Percentiles rank a stretch among this genome's conserved stretches.
Evolutionary conservation across 345 rosid species (phyloP).

Genomic region (Hibiscus mutabilis): DNA sequence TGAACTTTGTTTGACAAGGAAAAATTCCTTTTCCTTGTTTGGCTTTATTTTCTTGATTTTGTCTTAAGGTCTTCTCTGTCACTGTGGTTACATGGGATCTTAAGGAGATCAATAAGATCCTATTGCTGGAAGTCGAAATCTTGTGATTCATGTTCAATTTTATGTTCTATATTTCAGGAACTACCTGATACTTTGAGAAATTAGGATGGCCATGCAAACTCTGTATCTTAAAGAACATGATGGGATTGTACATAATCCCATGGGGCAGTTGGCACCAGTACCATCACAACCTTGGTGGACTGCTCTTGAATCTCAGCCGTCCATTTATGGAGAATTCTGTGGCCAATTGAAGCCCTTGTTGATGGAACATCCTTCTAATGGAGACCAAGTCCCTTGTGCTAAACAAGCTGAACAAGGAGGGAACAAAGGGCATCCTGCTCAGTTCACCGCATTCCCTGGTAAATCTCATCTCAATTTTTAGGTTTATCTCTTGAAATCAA

Average conservation of each 20-base stretch:
- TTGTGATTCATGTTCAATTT: constrained; percentile 8
- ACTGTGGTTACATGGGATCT: not conserved
- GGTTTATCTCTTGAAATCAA: not conserved
- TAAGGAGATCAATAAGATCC: too few relatives aligned
- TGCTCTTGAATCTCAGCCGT: constrained; percentile 41
- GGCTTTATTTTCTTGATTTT: not conserved
- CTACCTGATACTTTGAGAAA: constrained; percentile 16
- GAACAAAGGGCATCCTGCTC: constrained; percentile 37
- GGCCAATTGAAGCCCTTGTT: constrained; percentile 39
- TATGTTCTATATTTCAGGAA: constrained; percentile 26
- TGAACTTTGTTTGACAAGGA: too few relatives aligned
- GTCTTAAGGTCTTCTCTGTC: not conserved
- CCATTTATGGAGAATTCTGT: constrained; percentile 37
- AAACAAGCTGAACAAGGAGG: constrained; percentile 36
- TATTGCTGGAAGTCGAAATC: not conserved
- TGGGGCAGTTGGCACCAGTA: constrained; percentile 37
- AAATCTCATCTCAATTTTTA: constrained; percentile 4
- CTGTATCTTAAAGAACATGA: constrained; percentile 57
- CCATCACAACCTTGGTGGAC: constrained; percentile 63
- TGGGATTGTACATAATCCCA: constrained; percentile 39
- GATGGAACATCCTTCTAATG: constrained; percentile 28
- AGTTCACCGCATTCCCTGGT: constrained; percentile 64
- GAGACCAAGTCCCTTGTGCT: constrained; percentile 25
- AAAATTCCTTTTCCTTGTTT: too few relatives aligned
- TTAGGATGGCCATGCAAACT: constrained; percentile 74